These are phyloP conservation scores for Passiflora organensis DNA, from an alignment of 345 rosid genomes.

Conservation along the genomic window DNA sequence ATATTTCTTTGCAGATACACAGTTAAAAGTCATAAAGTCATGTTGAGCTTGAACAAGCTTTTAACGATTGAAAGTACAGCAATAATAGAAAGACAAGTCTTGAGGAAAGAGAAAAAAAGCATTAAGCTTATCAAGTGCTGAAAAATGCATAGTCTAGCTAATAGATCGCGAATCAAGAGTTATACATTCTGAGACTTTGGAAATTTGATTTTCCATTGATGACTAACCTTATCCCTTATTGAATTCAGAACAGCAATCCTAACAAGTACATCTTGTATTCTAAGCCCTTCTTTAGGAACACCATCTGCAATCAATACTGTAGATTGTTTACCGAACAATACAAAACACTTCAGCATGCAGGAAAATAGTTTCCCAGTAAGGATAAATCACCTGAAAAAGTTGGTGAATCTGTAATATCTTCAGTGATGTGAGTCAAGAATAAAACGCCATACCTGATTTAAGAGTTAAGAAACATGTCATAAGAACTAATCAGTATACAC, in stretches of 20 bases:
- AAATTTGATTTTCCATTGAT: background rate
- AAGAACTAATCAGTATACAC: no score
- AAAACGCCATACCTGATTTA: constrained; percentile 57
- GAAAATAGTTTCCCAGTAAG: constrained; percentile 11
- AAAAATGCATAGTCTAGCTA: no score
- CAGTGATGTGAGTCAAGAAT: constrained; percentile 67
- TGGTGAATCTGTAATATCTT: constrained; percentile 56
- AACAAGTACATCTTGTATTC: constrained; percentile 81
- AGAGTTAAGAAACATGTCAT: no score
- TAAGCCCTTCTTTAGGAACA: constrained; percentile 97
- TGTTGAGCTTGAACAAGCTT: no score
- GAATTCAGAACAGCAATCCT: constrained; percentile 67
- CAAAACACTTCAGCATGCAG: background rate
- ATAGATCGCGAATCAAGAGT: no score
- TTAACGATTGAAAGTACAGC: no score
- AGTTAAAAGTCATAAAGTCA: no score
- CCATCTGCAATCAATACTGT: constrained; percentile 61
- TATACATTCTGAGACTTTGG: background rate
- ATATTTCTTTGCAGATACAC: no score
- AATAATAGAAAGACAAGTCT: no score
- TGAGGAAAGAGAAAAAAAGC: no score
- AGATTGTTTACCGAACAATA: background rate
- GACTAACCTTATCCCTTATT: constrained; percentile 70
- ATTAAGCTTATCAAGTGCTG: no score
- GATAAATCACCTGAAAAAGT: constrained; percentile 67